Evolutionary conservation across 1,284 basidiomycete genomes (phyloP), one percentile per base, ranked within the genome.

Genomic region (Taiwanofungus camphoratus): DNA sequence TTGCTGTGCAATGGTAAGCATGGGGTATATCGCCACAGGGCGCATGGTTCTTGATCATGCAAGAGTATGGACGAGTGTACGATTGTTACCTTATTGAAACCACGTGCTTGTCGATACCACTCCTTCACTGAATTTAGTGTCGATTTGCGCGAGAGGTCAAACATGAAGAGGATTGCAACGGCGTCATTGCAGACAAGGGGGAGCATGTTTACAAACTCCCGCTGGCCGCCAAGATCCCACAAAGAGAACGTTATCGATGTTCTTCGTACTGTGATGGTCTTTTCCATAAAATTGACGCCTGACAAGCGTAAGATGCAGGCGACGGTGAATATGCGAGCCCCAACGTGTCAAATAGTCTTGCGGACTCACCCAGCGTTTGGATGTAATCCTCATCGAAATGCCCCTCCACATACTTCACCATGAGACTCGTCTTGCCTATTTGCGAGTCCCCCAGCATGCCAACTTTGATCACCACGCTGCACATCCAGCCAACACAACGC

Each of bases 201-300:
- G 26, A 98, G 73, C 95, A 98, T 98, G 67, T 96, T 96, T 54
- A 98, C 94, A 64, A 99, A 98, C 65, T 98, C 95, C 44, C 95
- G 76, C 64, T 98, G 94, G 24, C 94, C 93, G 53, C 95, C 95
- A 36, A 99, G 72, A 75, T 98, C 95, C 95, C 95, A 98, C 65
- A 99, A 96, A 54, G 92, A 96, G 70, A 99, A 98, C 2, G 93
- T 98, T 69, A 98, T 97, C 45, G 96, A 95, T 42, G 94, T 98
- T 64, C 95, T 87, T 53, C 94, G 83, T 55, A 98, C 95, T 44
- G 88, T 89, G 57, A 98, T 97, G 27, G 92, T 93, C 74, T 96
- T 97, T 73, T 97, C 94, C 94, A 98, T 97, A 66, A 97, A 97
- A 69, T 97, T 97, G 70, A 97, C 94, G 70, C 93, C 89, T 91